phyloP scores from a whole-genome alignment of 1,284 basidiomycete species.

The Ganoderma lucidum region DNA sequence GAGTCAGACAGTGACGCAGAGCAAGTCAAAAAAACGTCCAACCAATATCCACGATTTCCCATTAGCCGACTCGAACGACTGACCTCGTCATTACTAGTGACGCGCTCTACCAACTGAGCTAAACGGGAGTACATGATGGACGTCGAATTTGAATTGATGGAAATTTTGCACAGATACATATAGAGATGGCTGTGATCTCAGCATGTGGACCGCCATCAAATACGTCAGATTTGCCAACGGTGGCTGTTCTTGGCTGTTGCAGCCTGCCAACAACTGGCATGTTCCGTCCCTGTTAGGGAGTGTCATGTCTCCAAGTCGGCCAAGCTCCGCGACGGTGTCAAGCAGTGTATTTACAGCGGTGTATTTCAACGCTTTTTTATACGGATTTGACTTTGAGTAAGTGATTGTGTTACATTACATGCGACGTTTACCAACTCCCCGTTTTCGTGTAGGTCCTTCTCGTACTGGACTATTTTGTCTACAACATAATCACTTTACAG shows the following conservation, averaged over 20 bases:
- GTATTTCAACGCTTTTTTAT: neutral
- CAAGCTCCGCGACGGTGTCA: too few species aligned
- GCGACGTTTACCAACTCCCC: neutral
- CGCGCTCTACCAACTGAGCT: conserved; percentile 67
- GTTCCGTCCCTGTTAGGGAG: too few species aligned
- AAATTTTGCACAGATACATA: too few species aligned
- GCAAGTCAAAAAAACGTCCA: too few species aligned
- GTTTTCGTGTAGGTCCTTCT: neutral
- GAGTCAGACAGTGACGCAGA: too few species aligned
- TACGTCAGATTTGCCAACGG: neutral
- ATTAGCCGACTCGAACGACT: conserved; percentile 16
- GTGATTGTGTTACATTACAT: neutral
- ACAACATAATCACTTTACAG: neutral
- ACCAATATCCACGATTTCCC: neutral
- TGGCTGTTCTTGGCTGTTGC: neutral
- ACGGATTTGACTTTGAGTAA: neutral
- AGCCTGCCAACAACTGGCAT: neutral
- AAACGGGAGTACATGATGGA: conserved; percentile 38
- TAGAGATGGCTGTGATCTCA: neutral
- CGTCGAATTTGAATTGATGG: neutral
- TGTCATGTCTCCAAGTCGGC: too few species aligned
- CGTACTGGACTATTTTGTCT: neutral
- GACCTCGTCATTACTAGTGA: conserved; percentile 51
- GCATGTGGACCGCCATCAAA: neutral
- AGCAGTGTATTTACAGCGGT: too few species aligned